Evolutionary conservation across 306 rosid species (phyloP).

Genomic region (Hippophae rhamnoides): DNA sequence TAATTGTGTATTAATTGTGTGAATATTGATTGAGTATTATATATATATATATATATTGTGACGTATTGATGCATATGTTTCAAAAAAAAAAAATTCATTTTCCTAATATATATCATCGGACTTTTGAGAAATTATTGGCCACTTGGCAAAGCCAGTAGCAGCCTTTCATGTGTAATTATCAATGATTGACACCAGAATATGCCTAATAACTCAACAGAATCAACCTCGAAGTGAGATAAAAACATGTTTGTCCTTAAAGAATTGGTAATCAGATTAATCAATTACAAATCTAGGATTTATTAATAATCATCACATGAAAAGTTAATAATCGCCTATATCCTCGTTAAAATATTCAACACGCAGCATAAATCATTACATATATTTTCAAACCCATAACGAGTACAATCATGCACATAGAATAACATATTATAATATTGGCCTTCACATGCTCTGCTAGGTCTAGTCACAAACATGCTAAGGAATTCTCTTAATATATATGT

Average conservation of each 20-base stretch:
- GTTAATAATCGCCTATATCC: not conserved
- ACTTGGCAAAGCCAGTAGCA: not conserved
- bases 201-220: conserved; percentile 22
- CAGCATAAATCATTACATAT: not conserved
- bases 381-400: not conserved
- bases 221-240: conserved; percentile 45
- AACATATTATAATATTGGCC: conserved; percentile 10
- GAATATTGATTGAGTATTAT: no score
- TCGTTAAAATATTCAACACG: not conserved
- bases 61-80: no score
- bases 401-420: conserved; percentile 6
- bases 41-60: no score
- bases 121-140: no score
- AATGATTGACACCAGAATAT: not conserved
- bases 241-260: conserved; percentile 13
- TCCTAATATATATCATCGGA: no score
- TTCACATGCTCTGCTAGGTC: conserved; percentile 35
- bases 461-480: conserved; percentile 31
- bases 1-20: no score
- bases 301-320: conserved; percentile 7
- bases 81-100: no score
- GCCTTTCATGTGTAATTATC: not conserved
- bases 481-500: conserved; percentile 17
- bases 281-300: conserved; percentile 22
- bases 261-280: conserved; percentile 9